Conservation (phyloP, 2,329 filamentous ascomycete species). For the Fusarium sp. region DNA sequence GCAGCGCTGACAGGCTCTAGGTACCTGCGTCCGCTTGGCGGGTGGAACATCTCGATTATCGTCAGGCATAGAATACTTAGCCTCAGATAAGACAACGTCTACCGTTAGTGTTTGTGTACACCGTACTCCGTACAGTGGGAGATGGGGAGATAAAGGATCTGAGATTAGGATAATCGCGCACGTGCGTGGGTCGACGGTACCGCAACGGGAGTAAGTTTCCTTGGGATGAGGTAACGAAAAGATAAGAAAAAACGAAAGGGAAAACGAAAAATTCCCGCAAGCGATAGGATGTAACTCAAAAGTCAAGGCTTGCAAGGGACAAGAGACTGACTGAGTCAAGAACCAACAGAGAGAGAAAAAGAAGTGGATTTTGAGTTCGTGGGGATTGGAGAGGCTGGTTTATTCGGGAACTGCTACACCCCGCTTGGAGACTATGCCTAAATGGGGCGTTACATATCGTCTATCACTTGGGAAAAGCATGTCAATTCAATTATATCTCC, state of each 20-base stretch:
- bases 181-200: slow-evolving; percentile 5
- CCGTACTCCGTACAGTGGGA: neutral
- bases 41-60: slow-evolving; percentile 23
- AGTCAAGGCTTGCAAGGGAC: neutral
- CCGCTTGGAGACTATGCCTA: slow-evolving; percentile 14
- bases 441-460: neutral
- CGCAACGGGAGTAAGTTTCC: neutral
- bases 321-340: neutral
- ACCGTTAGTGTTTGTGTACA: neutral
- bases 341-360: neutral
- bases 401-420: neutral
- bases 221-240: slow-evolving; percentile 25
- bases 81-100: slow-evolving; percentile 4
- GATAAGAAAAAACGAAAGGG: slow-evolving; percentile 15
- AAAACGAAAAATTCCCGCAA: neutral
- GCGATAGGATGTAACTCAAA: neutral
- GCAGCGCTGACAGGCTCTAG: slow-evolving; percentile 58
- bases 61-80: slow-evolving; percentile 7
- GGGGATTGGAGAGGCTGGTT: slow-evolving; percentile 6
- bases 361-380: slow-evolving; percentile 1
- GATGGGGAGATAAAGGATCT: neutral
- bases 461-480: neutral
- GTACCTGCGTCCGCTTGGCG: slow-evolving; percentile 56
- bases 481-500: neutral
- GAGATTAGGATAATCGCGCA: slow-evolving; percentile 32